phyloP scores from a whole-genome alignment of 2,329 filamentous ascomycete genomes.

The Fusarium nanum region DNA sequence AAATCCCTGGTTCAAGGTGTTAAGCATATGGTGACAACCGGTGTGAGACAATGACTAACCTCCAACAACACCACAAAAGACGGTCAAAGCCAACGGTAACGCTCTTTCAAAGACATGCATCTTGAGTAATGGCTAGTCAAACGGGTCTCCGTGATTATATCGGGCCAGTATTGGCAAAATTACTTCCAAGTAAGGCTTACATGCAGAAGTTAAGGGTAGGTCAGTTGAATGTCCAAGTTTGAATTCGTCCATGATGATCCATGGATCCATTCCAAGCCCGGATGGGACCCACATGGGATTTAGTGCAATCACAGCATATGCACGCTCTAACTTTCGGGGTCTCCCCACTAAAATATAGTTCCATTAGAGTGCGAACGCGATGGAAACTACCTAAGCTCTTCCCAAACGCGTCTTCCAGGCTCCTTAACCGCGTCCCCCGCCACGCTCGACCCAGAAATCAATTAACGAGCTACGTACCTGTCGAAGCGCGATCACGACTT shows the following conservation, averaged over 20 bases:
- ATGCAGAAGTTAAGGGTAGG: conserved; percentile 11
- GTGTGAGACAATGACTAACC: conserved; percentile 41
- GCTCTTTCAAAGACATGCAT: conserved; percentile 53
- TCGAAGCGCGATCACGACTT: conserved; percentile 16
- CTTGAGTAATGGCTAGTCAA: not conserved
- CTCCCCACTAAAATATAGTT: conserved; percentile 22
- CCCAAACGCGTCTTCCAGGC: conserved; percentile 45
- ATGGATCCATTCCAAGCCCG: not conserved
- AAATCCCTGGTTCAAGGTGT: conserved; percentile 47
- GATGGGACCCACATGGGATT: conserved; percentile 10
- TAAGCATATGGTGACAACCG: conserved; percentile 18
- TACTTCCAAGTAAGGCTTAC: not conserved
- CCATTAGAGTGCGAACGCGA: conserved; percentile 7
- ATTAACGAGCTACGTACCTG: conserved; percentile 32
- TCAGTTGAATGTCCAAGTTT: not conserved
- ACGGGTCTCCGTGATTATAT: not conserved
- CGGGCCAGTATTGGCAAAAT: not conserved
- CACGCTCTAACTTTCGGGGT: conserved; percentile 8
- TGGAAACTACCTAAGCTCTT: not conserved
- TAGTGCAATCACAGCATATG: conserved; percentile 14
- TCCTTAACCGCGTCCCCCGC: conserved; percentile 45
- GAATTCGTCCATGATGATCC: conserved; percentile 9
- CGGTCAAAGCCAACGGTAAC: conserved; percentile 51
- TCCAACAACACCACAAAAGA: conserved; percentile 54
- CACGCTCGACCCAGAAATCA: conserved; percentile 31